Percentiles rank a stretch among this genome's conserved stretches.
phyloP scores from a whole-genome alignment of 768 basidiomycete species.

The Lanmaoa rubissima region DNA sequence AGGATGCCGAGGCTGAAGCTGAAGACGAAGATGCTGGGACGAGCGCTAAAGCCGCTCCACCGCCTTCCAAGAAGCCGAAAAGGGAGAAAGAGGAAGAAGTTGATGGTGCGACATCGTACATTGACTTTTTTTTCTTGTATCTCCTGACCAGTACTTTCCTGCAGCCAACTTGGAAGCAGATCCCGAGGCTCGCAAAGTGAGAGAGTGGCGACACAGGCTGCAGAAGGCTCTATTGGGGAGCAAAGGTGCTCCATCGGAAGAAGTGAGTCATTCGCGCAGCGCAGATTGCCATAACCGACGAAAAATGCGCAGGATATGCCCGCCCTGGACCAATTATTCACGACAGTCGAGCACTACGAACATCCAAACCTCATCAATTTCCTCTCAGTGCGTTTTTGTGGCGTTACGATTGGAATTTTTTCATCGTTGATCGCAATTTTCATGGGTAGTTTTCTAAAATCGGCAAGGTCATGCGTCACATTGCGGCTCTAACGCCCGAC shows the following conservation, averaged over 20 bases:
- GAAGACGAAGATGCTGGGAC: constrained; percentile 46
- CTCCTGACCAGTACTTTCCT: constrained; percentile 5
- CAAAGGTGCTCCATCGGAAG: constrained; percentile 60
- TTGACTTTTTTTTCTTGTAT: not conserved
- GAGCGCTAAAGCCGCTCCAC: constrained; percentile 55
- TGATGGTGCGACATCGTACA: constrained; percentile 46
- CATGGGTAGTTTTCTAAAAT: constrained; percentile 44
- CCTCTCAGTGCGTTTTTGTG: constrained; percentile 46
- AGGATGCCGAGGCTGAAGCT: constrained; percentile 46
- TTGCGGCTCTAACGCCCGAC: constrained; percentile 41
- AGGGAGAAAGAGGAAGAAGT: constrained; percentile 58
- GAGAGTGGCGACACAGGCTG: constrained; percentile 89
- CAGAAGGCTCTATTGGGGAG: constrained; percentile 82
- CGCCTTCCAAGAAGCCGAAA: constrained; percentile 63
- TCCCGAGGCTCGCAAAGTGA: constrained; percentile 69
- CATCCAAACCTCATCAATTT: constrained; percentile 72
- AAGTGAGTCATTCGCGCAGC: constrained; percentile 42
- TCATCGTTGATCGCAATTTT: constrained; percentile 10
- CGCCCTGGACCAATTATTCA: constrained; percentile 66
- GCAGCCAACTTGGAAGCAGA: constrained; percentile 49
- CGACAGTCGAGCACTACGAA: constrained; percentile 72
- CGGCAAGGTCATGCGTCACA: constrained; percentile 62
- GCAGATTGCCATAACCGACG: constrained; percentile 6
- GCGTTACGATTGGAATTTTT: constrained; percentile 3
- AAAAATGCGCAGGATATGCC: constrained; percentile 66